Base-by-base conservation (phyloP, 805 yeast species). In the Saccharomyces kudriavzevii region DNA sequence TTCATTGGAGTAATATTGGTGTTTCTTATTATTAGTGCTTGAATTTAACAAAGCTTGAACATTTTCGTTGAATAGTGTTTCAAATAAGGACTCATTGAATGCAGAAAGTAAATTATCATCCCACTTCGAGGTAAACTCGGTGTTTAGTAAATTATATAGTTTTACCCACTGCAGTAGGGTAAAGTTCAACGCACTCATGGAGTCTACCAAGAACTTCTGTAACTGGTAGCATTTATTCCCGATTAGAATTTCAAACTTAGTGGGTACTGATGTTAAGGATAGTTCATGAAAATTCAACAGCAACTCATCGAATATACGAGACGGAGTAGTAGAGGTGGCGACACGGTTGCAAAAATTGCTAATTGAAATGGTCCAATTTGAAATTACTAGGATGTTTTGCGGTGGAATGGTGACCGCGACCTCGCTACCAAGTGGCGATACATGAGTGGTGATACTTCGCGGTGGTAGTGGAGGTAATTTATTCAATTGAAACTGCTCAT, bases 281-380 rank as follows among this genome's bases (percentile, higher is more conserved):
- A 64, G 27, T 27, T 53, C 45, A 5, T 50, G 31, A 48, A 64
- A 64, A 25, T 54, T 54, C 22, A 45, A 24, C 5, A 62, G 46
- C 40, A 62, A 51, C 2, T 57, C 48, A 26, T 63, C 65, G 35
- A 64, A 54, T 46, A 59, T 49, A 27, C 50, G 55, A 13, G 55
- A 26, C 10, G 60, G 50, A 5, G 50, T 45, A 13, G 56, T 49
- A n/a, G 65, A 58, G 6, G 52, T 49, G 11, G 54, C 50, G 40
- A 58, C 58, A 51, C 66, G 56, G 3, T 52, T 49, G 17, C 60
- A 49, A 40, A 65, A 60, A 30, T 55, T 58, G 2, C 59, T 49
- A 2, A 66, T 54, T 4, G 68, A 60, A 9, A 62, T 54, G 10
- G 59, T 50, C 70, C 70, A 66, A 24, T 60, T 57, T 0, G 68